These are phyloP conservation scores for Saccharomycopsis selenospora DNA, from an alignment of 805 yeast genomes.

Conservation along the genomic window DNA sequence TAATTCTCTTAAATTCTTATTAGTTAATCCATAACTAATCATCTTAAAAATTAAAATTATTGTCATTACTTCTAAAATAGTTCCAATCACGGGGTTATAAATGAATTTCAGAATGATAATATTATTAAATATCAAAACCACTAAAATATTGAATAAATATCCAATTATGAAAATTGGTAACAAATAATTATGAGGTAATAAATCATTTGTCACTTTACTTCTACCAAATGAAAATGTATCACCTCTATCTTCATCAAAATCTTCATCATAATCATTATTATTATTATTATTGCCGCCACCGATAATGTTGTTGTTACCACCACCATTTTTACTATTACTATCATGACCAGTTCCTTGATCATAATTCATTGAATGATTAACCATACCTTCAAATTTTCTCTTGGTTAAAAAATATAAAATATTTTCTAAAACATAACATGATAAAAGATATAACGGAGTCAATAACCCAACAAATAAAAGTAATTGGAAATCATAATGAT, in stretches of 20 bases:
- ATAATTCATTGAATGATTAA: not conserved
- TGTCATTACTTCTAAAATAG: slow-evolving; percentile 34
- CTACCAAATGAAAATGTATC: not conserved
- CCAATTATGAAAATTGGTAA: slow-evolving; percentile 28
- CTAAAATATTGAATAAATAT: slow-evolving; percentile 29
- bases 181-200: slow-evolving; percentile 22
- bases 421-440: slow-evolving; percentile 32
- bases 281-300: not conserved
- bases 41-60: slow-evolving; percentile 36
- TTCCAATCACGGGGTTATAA: slow-evolving; percentile 38
- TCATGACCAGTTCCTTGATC: not conserved
- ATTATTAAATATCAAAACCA: slow-evolving; percentile 27
- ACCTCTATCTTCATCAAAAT: not conserved
- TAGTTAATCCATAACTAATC: slow-evolving; percentile 36
- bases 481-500: slow-evolving; percentile 27
- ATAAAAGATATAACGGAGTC: slow-evolving; percentile 30
- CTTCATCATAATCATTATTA: not conserved
- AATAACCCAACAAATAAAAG: slow-evolving; percentile 24
- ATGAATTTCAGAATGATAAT: slow-evolving; percentile 30
- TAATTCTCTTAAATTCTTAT: slow-evolving; percentile 36
- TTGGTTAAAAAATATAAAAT: slow-evolving; percentile 22
- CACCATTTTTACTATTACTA: not conserved
- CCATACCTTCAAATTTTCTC: slow-evolving; percentile 12
- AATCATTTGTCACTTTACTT: slow-evolving; percentile 14
- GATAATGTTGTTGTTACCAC: slow-evolving; percentile 22